Conservation (phyloP, 306 rosid species). For the Quillaja saponaria region DNA sequence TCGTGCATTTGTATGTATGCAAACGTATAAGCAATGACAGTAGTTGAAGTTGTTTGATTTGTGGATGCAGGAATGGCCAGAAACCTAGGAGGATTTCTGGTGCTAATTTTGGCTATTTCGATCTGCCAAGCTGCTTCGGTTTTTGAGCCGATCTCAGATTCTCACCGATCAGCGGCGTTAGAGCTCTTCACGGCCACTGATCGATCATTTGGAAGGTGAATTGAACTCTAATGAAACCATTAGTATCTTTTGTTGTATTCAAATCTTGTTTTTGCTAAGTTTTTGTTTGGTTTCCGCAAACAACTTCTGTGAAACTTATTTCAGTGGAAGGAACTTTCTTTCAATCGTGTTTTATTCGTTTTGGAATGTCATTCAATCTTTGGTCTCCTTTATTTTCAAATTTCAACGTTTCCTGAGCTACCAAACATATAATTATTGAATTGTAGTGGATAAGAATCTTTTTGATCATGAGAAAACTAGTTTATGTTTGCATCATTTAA, state of each 20-base stretch:
- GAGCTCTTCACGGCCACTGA: slow-evolving; percentile 55
- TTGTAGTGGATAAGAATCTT: no score
- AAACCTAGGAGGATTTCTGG: slow-evolving; percentile 52
- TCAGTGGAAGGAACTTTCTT: no score
- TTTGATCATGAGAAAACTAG: no score
- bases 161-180: slow-evolving; percentile 78
- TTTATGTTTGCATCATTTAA: no score
- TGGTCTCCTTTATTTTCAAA: no score
- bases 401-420: no score
- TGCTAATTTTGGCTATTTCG: slow-evolving; percentile 50
- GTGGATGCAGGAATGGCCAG: slow-evolving; percentile 75
- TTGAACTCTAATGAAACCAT: slow-evolving; percentile 42
- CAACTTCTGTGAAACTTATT: no score
- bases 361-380: no score
- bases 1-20: not conserved
- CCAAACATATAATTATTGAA: no score
- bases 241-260: not conserved
- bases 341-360: no score
- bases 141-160: slow-evolving; percentile 68
- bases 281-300: not conserved
- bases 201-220: slow-evolving; percentile 67
- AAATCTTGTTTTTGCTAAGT: not conserved
- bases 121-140: slow-evolving; percentile 54
- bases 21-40: not conserved
- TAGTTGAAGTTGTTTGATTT: slow-evolving; percentile 25